These are phyloP conservation scores for Gyrodon lividus DNA, from an alignment of 768 basidiomycete species.

Conservation along the genomic window DNA sequence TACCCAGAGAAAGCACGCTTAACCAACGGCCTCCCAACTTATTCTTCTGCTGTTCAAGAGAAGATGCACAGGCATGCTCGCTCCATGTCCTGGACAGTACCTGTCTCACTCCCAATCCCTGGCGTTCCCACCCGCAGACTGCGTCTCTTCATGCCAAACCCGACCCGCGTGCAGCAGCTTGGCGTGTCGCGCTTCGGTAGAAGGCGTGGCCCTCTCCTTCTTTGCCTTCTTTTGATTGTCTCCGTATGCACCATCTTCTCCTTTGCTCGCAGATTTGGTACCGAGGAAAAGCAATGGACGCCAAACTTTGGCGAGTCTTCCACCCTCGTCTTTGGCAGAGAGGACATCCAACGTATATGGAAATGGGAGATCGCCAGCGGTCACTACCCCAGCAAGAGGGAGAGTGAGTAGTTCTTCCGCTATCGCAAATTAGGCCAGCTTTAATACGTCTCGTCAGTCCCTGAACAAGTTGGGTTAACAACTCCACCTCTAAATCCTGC, in stretches of 20 bases:
- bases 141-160: slow-evolving; percentile 60
- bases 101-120: slow-evolving; percentile 60
- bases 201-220: slow-evolving; percentile 52
- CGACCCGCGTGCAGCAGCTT: slow-evolving; percentile 56
- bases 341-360: slow-evolving; percentile 91
- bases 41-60: slow-evolving; percentile 63
- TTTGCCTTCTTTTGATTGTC: slow-evolving; percentile 46
- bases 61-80: slow-evolving; percentile 53
- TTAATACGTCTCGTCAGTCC: slow-evolving; percentile 47
- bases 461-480: slow-evolving; percentile 62
- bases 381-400: slow-evolving; percentile 84
- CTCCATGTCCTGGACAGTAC: slow-evolving; percentile 55
- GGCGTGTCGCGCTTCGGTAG: slow-evolving; percentile 57
- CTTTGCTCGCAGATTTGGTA: slow-evolving; percentile 58
- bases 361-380: slow-evolving; percentile 93
- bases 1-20: slow-evolving; percentile 42
- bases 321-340: slow-evolving; percentile 71
- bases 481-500: slow-evolving; percentile 67
- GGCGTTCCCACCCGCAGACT: slow-evolving; percentile 54
- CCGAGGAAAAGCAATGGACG: slow-evolving; percentile 63
- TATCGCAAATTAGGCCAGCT: not conserved
- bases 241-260: slow-evolving; percentile 58
- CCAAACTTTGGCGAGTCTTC: slow-evolving; percentile 57
- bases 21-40: slow-evolving; percentile 44
- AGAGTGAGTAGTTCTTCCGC: slow-evolving; percentile 50